A percentile compares a stretch with the other conserved stretches of the same genome.
Conservation (phyloP, 2,329 filamentous ascomycete species). For the Aphanoascus verrucosus region DNA sequence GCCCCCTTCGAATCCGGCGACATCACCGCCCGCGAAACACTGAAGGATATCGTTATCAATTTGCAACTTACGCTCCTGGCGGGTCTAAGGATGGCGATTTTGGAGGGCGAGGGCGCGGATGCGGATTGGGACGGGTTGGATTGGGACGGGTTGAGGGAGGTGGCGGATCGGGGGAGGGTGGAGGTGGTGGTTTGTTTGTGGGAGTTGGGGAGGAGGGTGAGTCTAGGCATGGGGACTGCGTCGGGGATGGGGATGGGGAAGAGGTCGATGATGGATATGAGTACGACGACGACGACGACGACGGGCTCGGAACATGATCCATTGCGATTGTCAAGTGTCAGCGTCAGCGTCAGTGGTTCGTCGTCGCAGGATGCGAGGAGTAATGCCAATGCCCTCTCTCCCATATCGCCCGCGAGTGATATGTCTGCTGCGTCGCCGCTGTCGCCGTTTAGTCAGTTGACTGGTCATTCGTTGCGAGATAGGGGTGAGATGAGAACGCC, state of each 20-base stretch:
- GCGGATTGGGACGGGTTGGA: too few species aligned
- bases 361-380: background rate
- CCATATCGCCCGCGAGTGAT: background rate
- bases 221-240: too few species aligned
- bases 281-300: background rate
- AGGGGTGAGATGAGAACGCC: background rate
- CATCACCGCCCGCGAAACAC: constrained; percentile 27
- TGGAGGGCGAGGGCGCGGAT: constrained; percentile 26
- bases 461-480: background rate
- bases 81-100: constrained; percentile 25
- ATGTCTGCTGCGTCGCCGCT: background rate
- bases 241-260: too few species aligned
- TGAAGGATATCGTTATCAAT: constrained; percentile 33
- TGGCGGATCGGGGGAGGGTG: constrained; percentile 30
- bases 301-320: background rate
- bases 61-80: constrained; percentile 29
- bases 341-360: constrained; percentile 3
- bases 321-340: background rate
- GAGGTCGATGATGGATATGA: background rate
- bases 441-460: background rate
- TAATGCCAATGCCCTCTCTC: background rate
- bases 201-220: constrained; percentile 27
- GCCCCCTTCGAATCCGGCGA: constrained; percentile 29
- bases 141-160: constrained; percentile 24
- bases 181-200: constrained; percentile 29